A percentile compares a stretch with the other conserved stretches of the same genome.
Evolutionary conservation across 1,139 yeast species (phyloP).

Genomic region (Hanseniaspora sp.): DNA sequence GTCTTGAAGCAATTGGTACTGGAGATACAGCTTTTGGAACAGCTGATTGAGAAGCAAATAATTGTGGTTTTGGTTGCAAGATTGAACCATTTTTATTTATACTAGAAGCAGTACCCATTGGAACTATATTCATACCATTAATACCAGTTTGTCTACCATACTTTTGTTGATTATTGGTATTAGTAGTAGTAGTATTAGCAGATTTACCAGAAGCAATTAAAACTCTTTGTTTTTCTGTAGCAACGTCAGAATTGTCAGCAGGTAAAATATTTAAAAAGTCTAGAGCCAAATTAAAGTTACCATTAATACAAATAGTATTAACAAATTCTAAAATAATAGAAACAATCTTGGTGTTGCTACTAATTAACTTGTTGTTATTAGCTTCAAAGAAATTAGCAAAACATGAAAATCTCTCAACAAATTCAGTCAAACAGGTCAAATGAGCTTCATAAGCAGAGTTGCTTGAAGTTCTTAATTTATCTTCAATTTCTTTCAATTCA

Average conservation of each 20-base stretch:
- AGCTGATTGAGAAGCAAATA: constrained; percentile 28
- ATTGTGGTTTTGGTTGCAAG: neutral
- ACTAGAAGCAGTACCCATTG: constrained; percentile 16
- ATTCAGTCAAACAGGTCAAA: constrained; percentile 65
- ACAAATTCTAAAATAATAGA: constrained; percentile 53
- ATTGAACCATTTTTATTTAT: neutral
- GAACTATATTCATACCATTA: constrained; percentile 17
- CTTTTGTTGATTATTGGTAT: constrained; percentile 17
- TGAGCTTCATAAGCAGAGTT: constrained; percentile 62
- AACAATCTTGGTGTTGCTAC: constrained; percentile 31
- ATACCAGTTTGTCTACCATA: constrained; percentile 16
- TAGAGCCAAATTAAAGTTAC: constrained; percentile 73
- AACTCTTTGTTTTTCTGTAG: constrained; percentile 68
- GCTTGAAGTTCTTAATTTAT: constrained; percentile 36
- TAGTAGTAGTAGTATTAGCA: constrained; percentile 18
- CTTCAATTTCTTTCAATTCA: constrained; percentile 56
- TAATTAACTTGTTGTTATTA: constrained; percentile 31
- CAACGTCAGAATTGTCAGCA: constrained; percentile 46
- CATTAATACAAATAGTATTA: constrained; percentile 66
- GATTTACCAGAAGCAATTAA: constrained; percentile 43
- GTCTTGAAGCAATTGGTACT: constrained; percentile 16
- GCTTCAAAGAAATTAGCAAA: constrained; percentile 42
- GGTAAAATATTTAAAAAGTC: constrained; percentile 63
- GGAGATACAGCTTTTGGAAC: constrained; percentile 5
- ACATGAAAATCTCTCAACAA: constrained; percentile 73